Conservation (phyloP, 768 basidiomycete genomes). For the Tylopilus vinaceipallidus region DNA sequence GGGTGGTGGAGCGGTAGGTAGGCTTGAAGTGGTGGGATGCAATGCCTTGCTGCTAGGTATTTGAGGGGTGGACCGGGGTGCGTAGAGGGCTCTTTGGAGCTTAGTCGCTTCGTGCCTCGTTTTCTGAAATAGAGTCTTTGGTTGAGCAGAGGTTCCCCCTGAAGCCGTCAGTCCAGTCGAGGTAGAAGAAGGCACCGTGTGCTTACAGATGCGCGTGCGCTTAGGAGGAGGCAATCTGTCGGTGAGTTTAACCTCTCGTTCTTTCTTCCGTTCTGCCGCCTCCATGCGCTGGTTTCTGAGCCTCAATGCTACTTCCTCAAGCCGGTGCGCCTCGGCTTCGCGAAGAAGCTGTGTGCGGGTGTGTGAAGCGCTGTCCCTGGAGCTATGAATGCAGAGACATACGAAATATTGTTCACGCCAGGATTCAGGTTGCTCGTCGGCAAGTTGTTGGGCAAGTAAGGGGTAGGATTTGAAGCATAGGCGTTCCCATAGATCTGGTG, state of each 20-base stretch:
- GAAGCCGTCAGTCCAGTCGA: conserved; percentile 14
- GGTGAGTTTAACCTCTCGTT: conserved; percentile 72
- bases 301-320: conserved; percentile 61
- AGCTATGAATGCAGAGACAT: conserved; percentile 24
- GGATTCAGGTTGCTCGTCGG: conserved; percentile 48
- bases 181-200: conserved; percentile 21
- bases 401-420: conserved; percentile 76
- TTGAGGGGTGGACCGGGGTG: conserved; percentile 51
- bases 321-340: conserved; percentile 57
- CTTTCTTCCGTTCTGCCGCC: conserved; percentile 73
- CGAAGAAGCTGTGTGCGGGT: conserved; percentile 45
- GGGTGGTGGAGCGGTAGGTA: conserved; percentile 34
- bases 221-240: conserved; percentile 67
- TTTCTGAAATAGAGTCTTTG: conserved; percentile 77
- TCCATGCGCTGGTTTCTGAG: conserved; percentile 66
- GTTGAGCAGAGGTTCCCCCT: conserved; percentile 43
- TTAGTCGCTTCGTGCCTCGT: conserved; percentile 69
- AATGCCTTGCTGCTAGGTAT: conserved; percentile 45
- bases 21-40: conserved; percentile 34
- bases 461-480: conserved; percentile 63
- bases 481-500: conserved; percentile 62
- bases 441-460: conserved; percentile 48
- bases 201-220: conserved; percentile 64
- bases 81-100: conserved; percentile 60
- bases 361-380: conserved; percentile 3